These are phyloP conservation scores for Fusarium nisikadoi DNA, from an alignment of 2,329 filamentous ascomycete genomes.

Conservation along the genomic window DNA sequence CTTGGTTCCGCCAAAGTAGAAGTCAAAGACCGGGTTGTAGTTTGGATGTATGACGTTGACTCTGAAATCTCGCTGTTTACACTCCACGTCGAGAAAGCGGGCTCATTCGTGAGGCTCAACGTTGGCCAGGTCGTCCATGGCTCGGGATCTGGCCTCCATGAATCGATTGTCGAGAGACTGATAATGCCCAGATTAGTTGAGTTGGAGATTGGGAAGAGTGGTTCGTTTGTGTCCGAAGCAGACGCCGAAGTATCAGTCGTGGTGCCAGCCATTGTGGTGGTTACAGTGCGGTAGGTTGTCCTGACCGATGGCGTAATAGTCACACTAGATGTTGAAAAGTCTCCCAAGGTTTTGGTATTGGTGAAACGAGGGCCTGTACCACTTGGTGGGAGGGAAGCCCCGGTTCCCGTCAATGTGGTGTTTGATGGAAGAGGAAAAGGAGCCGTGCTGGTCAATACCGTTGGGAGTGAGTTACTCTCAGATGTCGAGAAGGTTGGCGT, in stretches of 20 bases:
- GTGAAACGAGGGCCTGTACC: constrained; percentile 5
- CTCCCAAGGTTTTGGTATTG: neutral
- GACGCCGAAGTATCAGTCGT: constrained; percentile 6
- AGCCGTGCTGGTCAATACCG: neutral
- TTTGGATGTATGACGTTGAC: constrained; percentile 12
- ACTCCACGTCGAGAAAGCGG: constrained; percentile 21
- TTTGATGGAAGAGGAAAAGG: constrained; percentile 35
- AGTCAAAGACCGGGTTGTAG: constrained; percentile 11
- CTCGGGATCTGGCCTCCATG: constrained; percentile 8
- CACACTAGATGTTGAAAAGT: neutral
- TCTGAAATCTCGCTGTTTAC: constrained; percentile 12
- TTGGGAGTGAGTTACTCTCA: neutral
- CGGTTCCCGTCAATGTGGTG: constrained; percentile 20
- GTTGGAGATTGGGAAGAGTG: constrained; percentile 28
- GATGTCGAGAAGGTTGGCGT: constrained; percentile 15
- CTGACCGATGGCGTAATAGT: neutral
- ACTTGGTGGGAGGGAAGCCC: constrained; percentile 8
- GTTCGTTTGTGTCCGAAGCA: constrained; percentile 8
- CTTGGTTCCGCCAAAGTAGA: constrained; percentile 6
- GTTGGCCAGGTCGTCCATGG: constrained; percentile 29
- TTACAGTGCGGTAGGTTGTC: constrained; percentile 11
- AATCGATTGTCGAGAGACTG: constrained; percentile 11
- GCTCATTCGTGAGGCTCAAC: constrained; percentile 15
- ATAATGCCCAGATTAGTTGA: constrained; percentile 13
- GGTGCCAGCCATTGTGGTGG: constrained; percentile 5